A percentile compares a stretch with the other conserved stretches of the same genome.
Conservation (phyloP, 2,329 filamentous ascomycete genomes). For the Phialophora tarda region DNA sequence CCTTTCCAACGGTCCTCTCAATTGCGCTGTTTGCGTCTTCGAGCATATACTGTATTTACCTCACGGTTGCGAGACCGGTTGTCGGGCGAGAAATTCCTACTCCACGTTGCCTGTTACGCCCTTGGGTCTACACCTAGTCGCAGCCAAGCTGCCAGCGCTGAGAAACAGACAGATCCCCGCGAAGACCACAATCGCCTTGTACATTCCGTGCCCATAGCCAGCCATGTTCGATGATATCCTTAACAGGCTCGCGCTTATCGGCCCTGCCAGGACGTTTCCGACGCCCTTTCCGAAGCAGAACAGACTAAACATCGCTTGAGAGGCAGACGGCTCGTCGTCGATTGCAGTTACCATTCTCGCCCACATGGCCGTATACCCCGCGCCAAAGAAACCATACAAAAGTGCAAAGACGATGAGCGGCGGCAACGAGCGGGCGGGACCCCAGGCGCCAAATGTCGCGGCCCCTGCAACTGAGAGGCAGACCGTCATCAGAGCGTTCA, state of each 20-base stretch:
- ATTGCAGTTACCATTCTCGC: conserved; percentile 46
- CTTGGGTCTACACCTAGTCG: background rate
- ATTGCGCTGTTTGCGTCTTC: background rate
- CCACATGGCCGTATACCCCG: conserved; percentile 53
- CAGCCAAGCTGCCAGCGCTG: conserved; percentile 24
- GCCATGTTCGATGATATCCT: background rate
- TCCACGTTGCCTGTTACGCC: background rate
- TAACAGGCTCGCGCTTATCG: conserved; percentile 36
- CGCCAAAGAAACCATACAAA: conserved; percentile 54
- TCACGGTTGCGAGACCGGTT: background rate
- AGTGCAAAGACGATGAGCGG: conserved; percentile 51
- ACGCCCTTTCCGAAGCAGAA: conserved; percentile 39
- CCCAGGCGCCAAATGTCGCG: conserved; percentile 56
- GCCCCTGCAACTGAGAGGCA: conserved; percentile 50
- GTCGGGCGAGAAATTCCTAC: background rate
- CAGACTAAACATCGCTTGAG: conserved; percentile 33
- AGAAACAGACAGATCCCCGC: conserved; percentile 37
- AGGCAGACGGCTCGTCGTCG: conserved; percentile 26
- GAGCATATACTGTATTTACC: background rate
- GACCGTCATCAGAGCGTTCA: conserved; percentile 50
- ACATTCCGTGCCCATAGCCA: conserved; percentile 30
- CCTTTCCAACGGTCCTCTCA: background rate
- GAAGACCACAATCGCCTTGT: conserved; percentile 36
- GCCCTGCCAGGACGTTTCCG: conserved; percentile 40
- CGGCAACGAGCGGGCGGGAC: conserved; percentile 51